A percentile compares a stretch with the other conserved stretches of the same genome.
phyloP scores from a whole-genome alignment of 2,329 filamentous ascomycete species.

The Sporothrix humicola region DNA sequence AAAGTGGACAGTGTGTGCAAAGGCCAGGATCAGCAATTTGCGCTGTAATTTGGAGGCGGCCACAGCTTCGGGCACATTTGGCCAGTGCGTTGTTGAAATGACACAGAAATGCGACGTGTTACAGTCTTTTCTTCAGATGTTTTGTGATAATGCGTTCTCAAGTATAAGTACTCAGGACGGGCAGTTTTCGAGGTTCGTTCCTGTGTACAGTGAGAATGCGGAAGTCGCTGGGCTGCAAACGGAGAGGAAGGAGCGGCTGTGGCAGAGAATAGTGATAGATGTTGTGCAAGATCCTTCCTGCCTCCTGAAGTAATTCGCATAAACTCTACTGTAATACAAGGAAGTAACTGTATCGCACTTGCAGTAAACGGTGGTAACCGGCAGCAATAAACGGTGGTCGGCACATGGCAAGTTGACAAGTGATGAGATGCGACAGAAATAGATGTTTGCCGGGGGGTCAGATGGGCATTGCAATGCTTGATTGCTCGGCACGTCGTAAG shows the following conservation, averaged over 20 bases:
- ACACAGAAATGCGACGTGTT: background rate
- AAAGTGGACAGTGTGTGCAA: background rate
- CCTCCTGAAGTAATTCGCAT: too few relatives aligned
- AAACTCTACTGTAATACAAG: too few relatives aligned
- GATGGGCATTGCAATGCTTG: background rate
- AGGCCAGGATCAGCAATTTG: background rate
- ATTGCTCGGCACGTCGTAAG: background rate
- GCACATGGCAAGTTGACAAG: background rate
- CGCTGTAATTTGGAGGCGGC: constrained; percentile 4
- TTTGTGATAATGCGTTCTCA: background rate
- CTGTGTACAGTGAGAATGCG: too few relatives aligned
- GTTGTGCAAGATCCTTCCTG: too few relatives aligned
- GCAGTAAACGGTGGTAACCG: too few relatives aligned
- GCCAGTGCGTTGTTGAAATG: background rate
- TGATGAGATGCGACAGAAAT: background rate
- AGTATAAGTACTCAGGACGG: too few relatives aligned
- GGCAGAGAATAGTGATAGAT: too few relatives aligned
- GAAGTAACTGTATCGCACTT: too few relatives aligned
- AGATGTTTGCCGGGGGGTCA: background rate
- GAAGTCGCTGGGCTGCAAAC: background rate
- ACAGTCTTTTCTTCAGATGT: background rate
- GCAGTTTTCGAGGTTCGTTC: too few relatives aligned
- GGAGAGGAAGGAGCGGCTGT: background rate
- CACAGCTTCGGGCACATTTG: background rate
- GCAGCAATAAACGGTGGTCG: background rate